phyloP scores from a whole-genome alignment of 1,284 basidiomycete genomes.

The Stygiomarasmius scandens region DNA sequence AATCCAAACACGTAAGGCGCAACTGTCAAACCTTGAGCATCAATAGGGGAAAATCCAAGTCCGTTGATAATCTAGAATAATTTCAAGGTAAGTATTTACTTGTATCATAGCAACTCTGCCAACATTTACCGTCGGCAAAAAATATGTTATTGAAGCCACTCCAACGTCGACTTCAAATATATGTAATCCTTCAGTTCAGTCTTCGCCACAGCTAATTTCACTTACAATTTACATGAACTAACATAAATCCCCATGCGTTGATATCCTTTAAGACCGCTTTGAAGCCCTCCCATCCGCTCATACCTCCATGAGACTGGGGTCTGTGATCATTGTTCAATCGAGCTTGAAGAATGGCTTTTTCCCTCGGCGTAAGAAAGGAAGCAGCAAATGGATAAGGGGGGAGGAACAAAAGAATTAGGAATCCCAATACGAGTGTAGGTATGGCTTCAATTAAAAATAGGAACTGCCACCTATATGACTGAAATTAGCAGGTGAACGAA shows the following conservation, averaged over 20 bases:
- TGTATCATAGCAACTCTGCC: too few species aligned
- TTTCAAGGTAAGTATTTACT: too few species aligned
- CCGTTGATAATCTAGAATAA: constrained; percentile 49
- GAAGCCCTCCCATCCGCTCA: constrained; percentile 57
- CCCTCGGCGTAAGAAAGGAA: constrained; percentile 41
- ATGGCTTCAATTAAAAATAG: constrained; percentile 58
- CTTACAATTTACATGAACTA: constrained; percentile 56
- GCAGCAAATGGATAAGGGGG: constrained; percentile 47
- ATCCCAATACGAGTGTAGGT: constrained; percentile 52
- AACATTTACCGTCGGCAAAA: constrained; percentile 53
- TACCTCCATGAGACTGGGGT: constrained; percentile 57
- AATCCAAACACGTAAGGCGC: constrained; percentile 57
- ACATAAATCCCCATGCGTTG: constrained; percentile 54
- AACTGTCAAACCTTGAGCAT: constrained; percentile 58
- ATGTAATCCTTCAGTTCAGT: neutral
- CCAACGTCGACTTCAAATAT: constrained; percentile 53
- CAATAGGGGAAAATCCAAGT: constrained; percentile 55
- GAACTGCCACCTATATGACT: constrained; percentile 56
- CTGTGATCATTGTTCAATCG: constrained; percentile 55
- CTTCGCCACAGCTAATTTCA: constrained; percentile 13
- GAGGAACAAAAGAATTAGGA: constrained; percentile 47
- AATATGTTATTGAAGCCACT: constrained; percentile 55
- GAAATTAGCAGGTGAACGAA: too few species aligned
- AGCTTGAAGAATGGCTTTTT: constrained; percentile 57
- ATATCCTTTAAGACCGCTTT: constrained; percentile 49